Base-by-base conservation (phyloP, 768 basidiomycete species). In the Calocera cornea region DNA sequence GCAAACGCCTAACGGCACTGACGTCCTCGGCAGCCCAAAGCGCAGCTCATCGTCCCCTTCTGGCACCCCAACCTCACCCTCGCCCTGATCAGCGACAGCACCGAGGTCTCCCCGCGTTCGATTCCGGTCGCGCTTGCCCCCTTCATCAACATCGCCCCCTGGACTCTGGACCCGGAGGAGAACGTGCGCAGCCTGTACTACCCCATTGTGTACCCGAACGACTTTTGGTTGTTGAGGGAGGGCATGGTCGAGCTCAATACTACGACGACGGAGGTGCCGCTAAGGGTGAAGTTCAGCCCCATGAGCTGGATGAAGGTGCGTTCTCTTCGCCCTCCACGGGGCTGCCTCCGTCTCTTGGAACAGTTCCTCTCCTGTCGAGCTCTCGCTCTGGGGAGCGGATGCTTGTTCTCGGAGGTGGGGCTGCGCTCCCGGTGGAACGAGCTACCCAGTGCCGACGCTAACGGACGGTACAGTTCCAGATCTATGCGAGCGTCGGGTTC, bases 11-110 rank as follows among this genome's bases (percentile, higher is more conserved):
- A 0, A 54, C n/a, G 0, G 27, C 44, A 12, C 8, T 29, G 14
- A 34, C n/a, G 47, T 14, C 34, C 14, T 0, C 64, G 64, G 72
- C 70, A 74, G 70, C 69, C 69, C 34, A 73, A 85, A 77, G 77
- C 76, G 8, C 87, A 87, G 64, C 76, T 86, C 8, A 86, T 93
- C 68, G 82, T 86, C 40, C 87, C 91, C 7, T 89, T 94, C 77
- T 99, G 94, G 90, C 84, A 91, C 72, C 80, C 79, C 86, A 97
- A 98, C 76, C 74, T 99, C 22, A 97, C 94, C 0, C 76, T 99
- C 38, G 89, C 89, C 5, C 79, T 99, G 44, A 79, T 98, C 41
- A 89, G 90, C 22, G 89, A 94, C 70, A 79, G 79, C n/a, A 72
- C 79, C 1, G 73, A 78, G 0, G 68, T 97, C 47, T 81, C 84